phyloP scores from a whole-genome alignment of 2,329 filamentous ascomycete genomes.

The Cryphonectria nitschkei region DNA sequence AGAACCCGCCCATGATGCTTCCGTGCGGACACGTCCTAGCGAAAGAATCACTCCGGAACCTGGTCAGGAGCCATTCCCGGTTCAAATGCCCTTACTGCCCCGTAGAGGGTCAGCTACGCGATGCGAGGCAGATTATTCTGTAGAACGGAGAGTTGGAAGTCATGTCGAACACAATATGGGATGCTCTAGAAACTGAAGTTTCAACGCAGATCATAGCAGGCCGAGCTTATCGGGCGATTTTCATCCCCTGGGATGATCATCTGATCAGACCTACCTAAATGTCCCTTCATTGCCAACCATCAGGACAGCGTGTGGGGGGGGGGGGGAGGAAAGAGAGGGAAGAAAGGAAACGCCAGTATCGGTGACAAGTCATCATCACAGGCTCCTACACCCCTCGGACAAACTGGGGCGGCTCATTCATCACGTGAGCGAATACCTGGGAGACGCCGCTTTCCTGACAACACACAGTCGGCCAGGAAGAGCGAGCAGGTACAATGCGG shows the following conservation, averaged over 20 bases:
- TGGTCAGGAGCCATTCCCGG: slow-evolving; percentile 71
- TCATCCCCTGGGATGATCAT: background rate
- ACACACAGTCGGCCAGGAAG: background rate
- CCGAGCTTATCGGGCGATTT: background rate
- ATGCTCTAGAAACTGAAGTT: background rate
- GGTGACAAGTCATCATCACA: background rate
- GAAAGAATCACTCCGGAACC: slow-evolving; percentile 76
- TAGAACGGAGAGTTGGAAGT: slow-evolving; percentile 40
- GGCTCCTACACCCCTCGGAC: background rate
- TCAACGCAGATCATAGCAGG: background rate
- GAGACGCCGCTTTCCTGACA: background rate
- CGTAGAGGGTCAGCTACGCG: slow-evolving; percentile 74
- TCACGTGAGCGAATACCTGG: background rate
- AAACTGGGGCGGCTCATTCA: background rate
- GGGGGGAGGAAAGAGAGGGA: no score
- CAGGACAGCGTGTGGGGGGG: background rate
- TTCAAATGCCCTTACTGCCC: slow-evolving; percentile 99
- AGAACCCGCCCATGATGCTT: slow-evolving; percentile 95
- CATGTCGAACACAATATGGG: background rate
- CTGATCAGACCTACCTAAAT: background rate
- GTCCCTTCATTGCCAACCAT: background rate
- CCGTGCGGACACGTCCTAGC: slow-evolving; percentile 95
- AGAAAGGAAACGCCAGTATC: background rate
- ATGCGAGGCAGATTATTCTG: slow-evolving; percentile 74
- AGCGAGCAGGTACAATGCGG: background rate